Evolutionary conservation across 2,329 filamentous ascomycete genomes (phyloP).

Genomic region (Cladosporium sp.): DNA sequence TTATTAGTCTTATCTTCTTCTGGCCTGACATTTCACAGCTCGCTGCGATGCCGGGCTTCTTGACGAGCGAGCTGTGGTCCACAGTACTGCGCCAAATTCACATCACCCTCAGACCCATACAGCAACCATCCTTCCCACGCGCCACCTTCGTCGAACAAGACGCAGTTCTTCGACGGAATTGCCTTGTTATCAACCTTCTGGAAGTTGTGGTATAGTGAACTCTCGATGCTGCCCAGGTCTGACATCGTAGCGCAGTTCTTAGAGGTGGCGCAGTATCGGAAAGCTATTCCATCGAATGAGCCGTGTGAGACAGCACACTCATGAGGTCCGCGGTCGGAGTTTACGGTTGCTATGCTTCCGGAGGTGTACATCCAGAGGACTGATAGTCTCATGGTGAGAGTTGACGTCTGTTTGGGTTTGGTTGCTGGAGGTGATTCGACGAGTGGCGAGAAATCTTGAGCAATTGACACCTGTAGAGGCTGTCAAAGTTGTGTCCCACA

Average conservation of each 20-base stretch:
- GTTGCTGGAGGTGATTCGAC: not conserved
- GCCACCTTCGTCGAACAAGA: not conserved
- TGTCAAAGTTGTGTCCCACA: not conserved
- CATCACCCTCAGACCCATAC: not conserved
- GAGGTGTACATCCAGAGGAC: not conserved
- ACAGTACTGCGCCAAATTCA: not conserved
- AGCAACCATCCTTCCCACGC: not conserved
- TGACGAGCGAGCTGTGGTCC: not conserved
- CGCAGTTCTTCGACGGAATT: not conserved
- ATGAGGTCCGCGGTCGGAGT: not conserved
- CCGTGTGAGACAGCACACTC: not conserved
- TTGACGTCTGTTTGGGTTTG: not conserved
- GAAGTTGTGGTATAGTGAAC: not conserved
- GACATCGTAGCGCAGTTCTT: not conserved
- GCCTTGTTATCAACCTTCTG: not conserved
- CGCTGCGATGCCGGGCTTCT: not conserved
- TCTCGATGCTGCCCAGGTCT: not conserved
- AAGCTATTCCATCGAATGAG: not conserved
- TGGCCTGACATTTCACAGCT: not conserved
- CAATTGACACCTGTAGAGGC: not conserved
- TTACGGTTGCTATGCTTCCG: not conserved
- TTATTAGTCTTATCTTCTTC: too few species aligned
- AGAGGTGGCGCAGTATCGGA: not conserved
- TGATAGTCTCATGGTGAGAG: not conserved
- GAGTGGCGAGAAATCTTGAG: not conserved